Percentiles rank a stretch among this genome's conserved stretches.
Conservation (phyloP, 306 rosid species). For the Cicer judaicum region DNA sequence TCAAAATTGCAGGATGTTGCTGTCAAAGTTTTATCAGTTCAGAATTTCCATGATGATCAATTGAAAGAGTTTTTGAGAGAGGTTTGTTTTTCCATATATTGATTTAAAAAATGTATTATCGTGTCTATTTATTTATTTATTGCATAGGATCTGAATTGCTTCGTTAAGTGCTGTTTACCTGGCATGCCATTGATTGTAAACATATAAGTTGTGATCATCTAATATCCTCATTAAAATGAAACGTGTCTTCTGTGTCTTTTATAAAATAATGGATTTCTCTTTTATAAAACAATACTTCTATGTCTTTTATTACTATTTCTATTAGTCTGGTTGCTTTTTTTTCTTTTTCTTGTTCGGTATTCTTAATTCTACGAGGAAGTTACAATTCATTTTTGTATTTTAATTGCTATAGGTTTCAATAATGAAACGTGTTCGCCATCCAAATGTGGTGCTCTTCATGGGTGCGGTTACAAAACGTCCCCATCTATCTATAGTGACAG, state of each 20-base stretch:
- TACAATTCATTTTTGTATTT: conserved; percentile 36
- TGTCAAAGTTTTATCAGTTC: conserved; percentile 83
- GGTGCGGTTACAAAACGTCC: conserved; percentile 95
- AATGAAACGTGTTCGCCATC: conserved; percentile 95
- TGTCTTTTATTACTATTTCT: neutral
- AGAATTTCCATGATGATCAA: conserved; percentile 87
- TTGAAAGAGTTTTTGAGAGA: conserved; percentile 89
- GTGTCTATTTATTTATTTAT: conserved; percentile 15
- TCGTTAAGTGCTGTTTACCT: neutral
- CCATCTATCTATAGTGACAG: conserved; percentile 91
- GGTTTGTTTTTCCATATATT: conserved; percentile 53
- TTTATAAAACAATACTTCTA: neutral
- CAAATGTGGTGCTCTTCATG: conserved; percentile 96
- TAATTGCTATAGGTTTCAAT: conserved; percentile 71
- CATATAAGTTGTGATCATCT: neutral
- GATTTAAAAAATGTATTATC: neutral
- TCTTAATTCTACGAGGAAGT: conserved; percentile 13
- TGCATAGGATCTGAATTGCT: conserved; percentile 16
- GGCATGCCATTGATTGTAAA: neutral
- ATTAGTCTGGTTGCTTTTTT: neutral
- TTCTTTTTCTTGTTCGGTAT: neutral
- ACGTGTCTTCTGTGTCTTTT: neutral
- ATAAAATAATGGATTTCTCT: neutral
- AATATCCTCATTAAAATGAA: neutral
- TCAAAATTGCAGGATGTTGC: conserved; percentile 82